Conservation (phyloP, 495 filamentous ascomycete genomes). For the Aspergillus biplanus region DNA sequence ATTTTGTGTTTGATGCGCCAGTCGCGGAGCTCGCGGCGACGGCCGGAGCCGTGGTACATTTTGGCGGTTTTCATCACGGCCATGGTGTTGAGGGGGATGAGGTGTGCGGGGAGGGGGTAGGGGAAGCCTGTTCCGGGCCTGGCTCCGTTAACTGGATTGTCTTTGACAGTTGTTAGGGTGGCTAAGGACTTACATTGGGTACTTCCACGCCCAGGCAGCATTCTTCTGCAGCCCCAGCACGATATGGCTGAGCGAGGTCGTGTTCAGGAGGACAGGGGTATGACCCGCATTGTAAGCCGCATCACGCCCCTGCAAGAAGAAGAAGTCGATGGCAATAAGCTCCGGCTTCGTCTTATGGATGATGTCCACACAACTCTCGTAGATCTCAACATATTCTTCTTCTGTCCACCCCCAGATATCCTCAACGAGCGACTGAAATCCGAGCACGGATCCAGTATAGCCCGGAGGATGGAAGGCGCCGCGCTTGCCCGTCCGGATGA, state of each 20-base stretch:
- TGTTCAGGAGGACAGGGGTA: constrained; percentile 38
- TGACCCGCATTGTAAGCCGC: constrained; percentile 41
- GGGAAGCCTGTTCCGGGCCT: constrained; percentile 51
- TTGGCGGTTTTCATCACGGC: constrained; percentile 31
- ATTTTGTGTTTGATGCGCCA: constrained; percentile 33
- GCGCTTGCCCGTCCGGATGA: constrained; percentile 39
- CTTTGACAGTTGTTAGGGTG: too few species aligned
- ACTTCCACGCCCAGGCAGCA: constrained; percentile 44
- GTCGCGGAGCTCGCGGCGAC: constrained; percentile 26
- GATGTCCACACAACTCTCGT: constrained; percentile 47
- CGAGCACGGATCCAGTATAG: constrained; percentile 37
- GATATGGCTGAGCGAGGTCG: constrained; percentile 43
- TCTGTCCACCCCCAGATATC: constrained; percentile 49
- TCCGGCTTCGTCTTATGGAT: constrained; percentile 43
- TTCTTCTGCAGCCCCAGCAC: constrained; percentile 44
- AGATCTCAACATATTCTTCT: constrained; percentile 52
- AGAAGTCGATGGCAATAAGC: constrained; percentile 53
- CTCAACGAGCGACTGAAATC: constrained; percentile 41
- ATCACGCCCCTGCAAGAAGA: constrained; percentile 53
- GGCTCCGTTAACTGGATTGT: not conserved
- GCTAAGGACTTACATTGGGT: constrained; percentile 45
- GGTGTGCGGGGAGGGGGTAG: constrained; percentile 47
- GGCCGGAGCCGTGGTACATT: constrained; percentile 38
- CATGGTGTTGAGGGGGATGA: constrained; percentile 45
- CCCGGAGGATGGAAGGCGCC: constrained; percentile 43